phyloP scores from a whole-genome alignment of 441 rosid species.

The Manihot esculenta region DNA sequence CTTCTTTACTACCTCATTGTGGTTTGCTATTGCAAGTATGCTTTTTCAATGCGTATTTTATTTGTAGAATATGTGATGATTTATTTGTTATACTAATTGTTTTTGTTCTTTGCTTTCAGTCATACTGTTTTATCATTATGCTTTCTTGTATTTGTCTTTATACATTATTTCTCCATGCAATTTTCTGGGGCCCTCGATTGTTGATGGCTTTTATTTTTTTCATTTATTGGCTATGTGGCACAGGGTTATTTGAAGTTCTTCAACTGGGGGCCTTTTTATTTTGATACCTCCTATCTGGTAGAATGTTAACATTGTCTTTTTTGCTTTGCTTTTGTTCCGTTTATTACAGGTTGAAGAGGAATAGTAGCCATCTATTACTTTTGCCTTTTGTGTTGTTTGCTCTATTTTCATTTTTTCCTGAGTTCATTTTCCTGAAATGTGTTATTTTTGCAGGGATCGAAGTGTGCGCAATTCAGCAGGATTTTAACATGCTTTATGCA shows the following conservation, averaged over 20 bases:
- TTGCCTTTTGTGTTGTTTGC: constrained; percentile 14
- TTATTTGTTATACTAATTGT: background rate
- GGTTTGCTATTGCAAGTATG: background rate
- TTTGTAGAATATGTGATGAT: background rate
- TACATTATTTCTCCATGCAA: background rate
- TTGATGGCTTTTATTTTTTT: constrained; percentile 13
- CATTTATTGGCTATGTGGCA: constrained; percentile 31
- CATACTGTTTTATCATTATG: background rate
- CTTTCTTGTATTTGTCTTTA: constrained; percentile 7
- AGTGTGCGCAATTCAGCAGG: constrained; percentile 56
- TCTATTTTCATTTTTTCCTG: constrained; percentile 27
- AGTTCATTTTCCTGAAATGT: constrained; percentile 43
- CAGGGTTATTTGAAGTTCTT: constrained; percentile 34
- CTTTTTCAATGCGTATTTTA: background rate
- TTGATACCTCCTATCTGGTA: constrained; percentile 32
- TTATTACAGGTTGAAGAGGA: constrained; percentile 37
- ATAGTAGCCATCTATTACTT: constrained; percentile 14
- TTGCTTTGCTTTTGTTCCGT: constrained; percentile 21
- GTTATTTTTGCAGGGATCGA: constrained; percentile 75
- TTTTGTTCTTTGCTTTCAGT: background rate
- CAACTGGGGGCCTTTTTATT: constrained; percentile 29
- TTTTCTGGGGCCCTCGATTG: background rate
- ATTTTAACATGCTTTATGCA: constrained; percentile 31
- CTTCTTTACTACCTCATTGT: background rate
- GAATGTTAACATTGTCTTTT: constrained; percentile 26